phyloP scores from a whole-genome alignment of 306 rosid species.

The Cucumis hystrix region DNA sequence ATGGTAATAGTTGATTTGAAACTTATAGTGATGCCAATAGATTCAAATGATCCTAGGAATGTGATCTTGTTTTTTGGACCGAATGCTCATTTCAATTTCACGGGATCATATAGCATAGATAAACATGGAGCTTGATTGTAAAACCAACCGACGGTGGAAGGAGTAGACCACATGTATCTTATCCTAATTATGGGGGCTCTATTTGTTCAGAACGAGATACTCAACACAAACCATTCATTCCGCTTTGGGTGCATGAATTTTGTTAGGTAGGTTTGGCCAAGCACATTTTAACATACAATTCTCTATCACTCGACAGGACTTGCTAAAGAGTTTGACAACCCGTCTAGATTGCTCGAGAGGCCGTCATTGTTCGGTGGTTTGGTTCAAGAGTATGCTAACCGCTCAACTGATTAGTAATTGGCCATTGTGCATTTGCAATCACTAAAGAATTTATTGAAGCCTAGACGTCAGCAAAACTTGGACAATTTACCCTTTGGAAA shows the following conservation, averaged over 20 bases:
- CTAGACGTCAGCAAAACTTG: too few species aligned
- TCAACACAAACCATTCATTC: background rate
- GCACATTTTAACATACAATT: background rate
- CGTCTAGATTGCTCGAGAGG: conserved; percentile 59
- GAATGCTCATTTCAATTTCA: too few species aligned
- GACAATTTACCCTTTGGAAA: background rate
- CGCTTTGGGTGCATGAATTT: background rate
- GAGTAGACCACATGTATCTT: too few species aligned
- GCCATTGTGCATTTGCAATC: background rate
- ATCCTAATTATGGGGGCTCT: too few species aligned
- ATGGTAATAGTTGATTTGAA: background rate
- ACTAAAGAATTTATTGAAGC: background rate
- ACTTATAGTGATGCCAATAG: background rate
- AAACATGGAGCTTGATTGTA: too few species aligned
- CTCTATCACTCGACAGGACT: conserved; percentile 26
- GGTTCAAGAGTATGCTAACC: conserved; percentile 87
- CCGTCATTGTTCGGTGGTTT: conserved; percentile 65
- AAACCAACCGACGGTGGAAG: too few species aligned
- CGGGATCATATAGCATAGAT: too few species aligned
- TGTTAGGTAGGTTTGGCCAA: background rate
- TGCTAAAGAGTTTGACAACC: conserved; percentile 74
- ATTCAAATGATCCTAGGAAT: background rate
- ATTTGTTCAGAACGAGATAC: too few species aligned
- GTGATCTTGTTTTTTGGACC: too few species aligned
- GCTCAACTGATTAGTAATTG: conserved; percentile 43